Base-by-base conservation (phyloP, 345 rosid genomes). In the Orychophragmus violaceus region DNA sequence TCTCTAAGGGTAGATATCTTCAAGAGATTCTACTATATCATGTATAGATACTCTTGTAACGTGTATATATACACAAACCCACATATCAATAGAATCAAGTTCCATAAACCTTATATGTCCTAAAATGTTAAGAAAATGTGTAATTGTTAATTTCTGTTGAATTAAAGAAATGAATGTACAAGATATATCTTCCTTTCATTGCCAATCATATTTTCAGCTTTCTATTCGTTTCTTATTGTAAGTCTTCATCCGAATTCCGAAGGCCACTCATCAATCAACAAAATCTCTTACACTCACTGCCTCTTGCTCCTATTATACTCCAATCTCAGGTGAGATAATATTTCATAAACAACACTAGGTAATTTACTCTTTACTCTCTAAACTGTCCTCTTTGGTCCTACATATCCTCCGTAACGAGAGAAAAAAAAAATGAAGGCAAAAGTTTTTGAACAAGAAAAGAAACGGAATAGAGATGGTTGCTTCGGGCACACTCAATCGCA, bases 321-420 rank as follows among this genome's bases (percentile, higher is more conserved):
- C 52, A 60, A 10, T 16, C 65, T 42, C 24, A 59, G 0, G 41
- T 18, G n/a, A 17, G 13, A 30, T 18, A 28, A 18, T 29, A 29
- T 29, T 66, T n/a, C 51, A 36, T 49, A 59, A 35, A 69, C 21
- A 35, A 21, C 19, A 50, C 19, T 68, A 60, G 45, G 52, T 69
- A n/a, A 12, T 36, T 69, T 50, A 46, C 51, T 52, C 32, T 60
- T 60, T 69, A 59, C 14, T 50, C 48, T 59, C 50, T 18, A 17
- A 58, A 59, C 45, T 56, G 64, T 53, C 37, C 14, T 58, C 59
- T 39, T 49, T 49, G 67, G 74, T 51, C 74, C 74, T 59, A 69
- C 66, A 59, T 32, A 59, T 36, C 24, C 52, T 69, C 60, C 5
- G 13, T 60, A 27, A 59, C 51, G 29, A 57, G 23, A 67, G 16